Evolutionary conservation across 108 stramenopile species (phyloP).

Genomic region (Nannochloropsis salina): DNA sequence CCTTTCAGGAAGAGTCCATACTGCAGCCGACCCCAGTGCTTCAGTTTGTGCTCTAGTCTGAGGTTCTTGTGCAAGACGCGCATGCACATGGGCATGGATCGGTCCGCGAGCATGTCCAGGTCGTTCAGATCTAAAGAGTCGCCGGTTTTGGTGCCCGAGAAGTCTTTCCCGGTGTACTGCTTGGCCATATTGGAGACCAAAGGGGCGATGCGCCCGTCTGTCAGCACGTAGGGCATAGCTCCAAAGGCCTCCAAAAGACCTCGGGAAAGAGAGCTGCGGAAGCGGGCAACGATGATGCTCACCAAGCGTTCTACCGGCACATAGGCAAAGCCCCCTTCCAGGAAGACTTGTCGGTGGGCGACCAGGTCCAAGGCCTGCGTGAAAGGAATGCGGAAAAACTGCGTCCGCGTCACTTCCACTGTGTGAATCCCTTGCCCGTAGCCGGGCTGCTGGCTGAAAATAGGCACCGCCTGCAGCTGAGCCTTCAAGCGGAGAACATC

Average conservation of each 20-base stretch:
- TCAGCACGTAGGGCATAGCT: slow-evolving; percentile 44
- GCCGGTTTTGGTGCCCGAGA: slow-evolving; percentile 7
- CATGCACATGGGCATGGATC: slow-evolving; percentile 95
- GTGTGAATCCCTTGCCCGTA: slow-evolving; percentile 30
- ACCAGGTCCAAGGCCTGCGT: slow-evolving; percentile 77
- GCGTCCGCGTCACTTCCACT: slow-evolving; percentile 41
- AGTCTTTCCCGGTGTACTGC: slow-evolving; percentile 63
- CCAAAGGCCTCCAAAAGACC: slow-evolving; percentile 52
- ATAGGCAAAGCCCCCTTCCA: slow-evolving; percentile 76
- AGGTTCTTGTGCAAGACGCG: slow-evolving; percentile 70
- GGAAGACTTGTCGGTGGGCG: slow-evolving; percentile 65
- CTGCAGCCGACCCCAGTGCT: slow-evolving; percentile 89
- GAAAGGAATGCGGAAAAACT: slow-evolving; percentile 85
- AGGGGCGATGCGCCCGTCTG: slow-evolving; percentile 64
- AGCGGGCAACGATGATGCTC: slow-evolving; percentile 67
- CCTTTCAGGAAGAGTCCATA: slow-evolving; percentile 96
- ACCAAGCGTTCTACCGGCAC: slow-evolving; percentile 74
- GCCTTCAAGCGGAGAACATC: background rate
- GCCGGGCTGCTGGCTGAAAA: slow-evolving; percentile 35
- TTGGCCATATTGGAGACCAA: slow-evolving; percentile 70
- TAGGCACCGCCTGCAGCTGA: background rate
- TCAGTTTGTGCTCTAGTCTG: slow-evolving; percentile 76
- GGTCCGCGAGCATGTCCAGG: slow-evolving; percentile 59
- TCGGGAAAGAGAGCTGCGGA: slow-evolving; percentile 56
- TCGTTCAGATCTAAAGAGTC: slow-evolving; percentile 62